Percentiles rank a stretch among this genome's conserved stretches.
Evolutionary conservation across 1,139 yeast genomes (phyloP).

Genomic region (Suhomyces yuchorum): DNA sequence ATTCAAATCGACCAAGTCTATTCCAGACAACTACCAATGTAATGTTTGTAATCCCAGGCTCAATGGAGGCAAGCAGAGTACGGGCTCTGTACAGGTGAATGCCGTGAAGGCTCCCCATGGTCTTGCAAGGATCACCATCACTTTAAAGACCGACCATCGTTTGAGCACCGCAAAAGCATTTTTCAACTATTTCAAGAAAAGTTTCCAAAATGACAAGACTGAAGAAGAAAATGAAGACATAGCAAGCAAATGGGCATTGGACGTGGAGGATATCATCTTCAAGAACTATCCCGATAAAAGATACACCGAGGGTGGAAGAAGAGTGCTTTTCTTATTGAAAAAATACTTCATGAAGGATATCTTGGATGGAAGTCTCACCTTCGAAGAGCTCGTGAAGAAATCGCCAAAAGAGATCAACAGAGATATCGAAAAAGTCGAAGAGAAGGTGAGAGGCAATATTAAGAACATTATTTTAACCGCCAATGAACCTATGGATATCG

Average conservation of each 20-base stretch:
- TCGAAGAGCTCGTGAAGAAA: conserved; percentile 56
- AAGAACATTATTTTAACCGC: conserved; percentile 21
- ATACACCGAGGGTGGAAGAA: conserved; percentile 46
- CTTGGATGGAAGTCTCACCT: conserved; percentile 47
- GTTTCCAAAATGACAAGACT: conserved; percentile 42
- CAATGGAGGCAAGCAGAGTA: conserved; percentile 2
- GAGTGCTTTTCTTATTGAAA: conserved; percentile 41
- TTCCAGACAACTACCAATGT: conserved; percentile 39
- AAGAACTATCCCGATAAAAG: conserved; percentile 27
- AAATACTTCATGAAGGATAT: conserved; percentile 50
- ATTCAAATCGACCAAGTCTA: conserved; percentile 29
- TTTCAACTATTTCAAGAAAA: conserved; percentile 39
- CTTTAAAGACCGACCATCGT: conserved; percentile 33
- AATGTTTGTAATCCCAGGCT: conserved; percentile 27
- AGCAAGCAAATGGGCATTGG: conserved; percentile 40
- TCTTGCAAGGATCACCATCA: conserved; percentile 16
- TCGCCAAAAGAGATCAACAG: conserved; percentile 71
- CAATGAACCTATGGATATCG: conserved; percentile 27
- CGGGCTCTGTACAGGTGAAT: conserved; percentile 4
- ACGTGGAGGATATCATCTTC: conserved; percentile 45
- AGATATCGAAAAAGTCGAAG: conserved; percentile 69
- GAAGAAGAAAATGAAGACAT: conserved; percentile 33
- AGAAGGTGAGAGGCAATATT: conserved; percentile 54
- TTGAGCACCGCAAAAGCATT: conserved; percentile 44
- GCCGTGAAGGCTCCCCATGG: conserved; percentile 8